Base-by-base conservation (phyloP, 495 filamentous ascomycete genomes). In the Rostrohypoxylon terebratum region DNA sequence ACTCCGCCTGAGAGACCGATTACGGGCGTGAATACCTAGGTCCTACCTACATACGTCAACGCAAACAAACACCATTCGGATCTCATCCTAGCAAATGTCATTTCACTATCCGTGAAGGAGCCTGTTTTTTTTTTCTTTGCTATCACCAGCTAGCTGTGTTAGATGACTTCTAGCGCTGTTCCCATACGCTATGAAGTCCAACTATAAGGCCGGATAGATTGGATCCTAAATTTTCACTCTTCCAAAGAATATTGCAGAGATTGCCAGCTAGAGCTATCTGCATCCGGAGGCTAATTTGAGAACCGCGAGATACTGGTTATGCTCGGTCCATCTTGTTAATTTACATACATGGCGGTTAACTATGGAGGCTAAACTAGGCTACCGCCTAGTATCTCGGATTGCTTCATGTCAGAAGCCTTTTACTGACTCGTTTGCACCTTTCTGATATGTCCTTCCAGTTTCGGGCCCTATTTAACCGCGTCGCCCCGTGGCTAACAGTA, bases 151-250 rank as follows among this genome's bases (percentile, higher is more conserved):
- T 25, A 28, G 23, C 34, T 16, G 38, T 18, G 38, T 61, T 55
- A 36, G 55, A 45, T 25, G 25, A 36, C n/a, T 69, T 64, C 55
- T 60, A 55, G 28, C 33, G 23, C 38, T 54, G 2, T 58, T 57
- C 25, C 50, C 42, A 25, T 67, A 59, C 36, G 21, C 36, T 50
- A 60, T 48, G 20, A 23, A 50, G 33, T 61, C 50, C 34, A 33
- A 57, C 33, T 38, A 42, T 72, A 63, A 51, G 63, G 69, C 69
- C 67, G 63, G 59, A 44, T 42, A 59, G 53, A 42, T 68, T 63
- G 25, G 58, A 51, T 51, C 62, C 68, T 61, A 34, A 57, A 66
- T 18, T 60, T 66, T 31, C 68, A 34, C 61, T 54, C 45, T 54
- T 42, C 42, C 42, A 67, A 60, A 40, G 59, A 58, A 59, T 53